Conservation (phyloP, 495 filamentous ascomycete genomes). For the Trichocladium antarcticum region DNA sequence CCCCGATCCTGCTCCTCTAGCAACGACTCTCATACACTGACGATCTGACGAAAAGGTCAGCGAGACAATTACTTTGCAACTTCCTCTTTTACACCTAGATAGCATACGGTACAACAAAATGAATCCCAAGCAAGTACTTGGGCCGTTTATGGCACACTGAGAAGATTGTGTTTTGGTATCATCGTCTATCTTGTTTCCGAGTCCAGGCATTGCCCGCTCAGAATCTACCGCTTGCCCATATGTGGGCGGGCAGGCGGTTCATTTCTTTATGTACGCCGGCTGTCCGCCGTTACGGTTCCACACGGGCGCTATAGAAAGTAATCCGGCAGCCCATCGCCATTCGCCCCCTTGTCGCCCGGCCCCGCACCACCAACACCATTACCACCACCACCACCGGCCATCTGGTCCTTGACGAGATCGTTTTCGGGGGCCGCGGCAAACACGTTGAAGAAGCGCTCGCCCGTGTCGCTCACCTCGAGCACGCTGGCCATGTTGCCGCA, state of each 20-base stretch:
- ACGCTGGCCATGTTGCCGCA: slow-evolving; percentile 97
- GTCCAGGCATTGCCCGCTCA: too few relatives aligned
- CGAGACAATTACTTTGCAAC: too few relatives aligned
- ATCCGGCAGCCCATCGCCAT: slow-evolving; percentile 43
- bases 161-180: neutral
- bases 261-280: neutral
- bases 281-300: too few relatives aligned
- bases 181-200: neutral
- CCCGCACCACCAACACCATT: too few relatives aligned
- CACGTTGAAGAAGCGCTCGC: slow-evolving; percentile 89
- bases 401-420: slow-evolving; percentile 76
- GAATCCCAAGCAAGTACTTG: neutral
- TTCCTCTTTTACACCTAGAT: neutral
- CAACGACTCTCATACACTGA: too few relatives aligned
- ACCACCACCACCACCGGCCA: too few relatives aligned
- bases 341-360: slow-evolving; percentile 35
- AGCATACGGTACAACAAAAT: neutral
- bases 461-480: slow-evolving; percentile 83
- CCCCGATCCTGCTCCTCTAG: too few relatives aligned
- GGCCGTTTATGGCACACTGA: neutral
- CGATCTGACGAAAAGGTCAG: too few relatives aligned
- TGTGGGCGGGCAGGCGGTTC: too few relatives aligned
- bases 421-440: slow-evolving; percentile 97
- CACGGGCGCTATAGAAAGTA: slow-evolving; percentile 47
- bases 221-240: too few relatives aligned